These are phyloP conservation scores for Silybum marianum DNA, from an alignment of 129 eudicot species.

Conservation along the genomic window DNA sequence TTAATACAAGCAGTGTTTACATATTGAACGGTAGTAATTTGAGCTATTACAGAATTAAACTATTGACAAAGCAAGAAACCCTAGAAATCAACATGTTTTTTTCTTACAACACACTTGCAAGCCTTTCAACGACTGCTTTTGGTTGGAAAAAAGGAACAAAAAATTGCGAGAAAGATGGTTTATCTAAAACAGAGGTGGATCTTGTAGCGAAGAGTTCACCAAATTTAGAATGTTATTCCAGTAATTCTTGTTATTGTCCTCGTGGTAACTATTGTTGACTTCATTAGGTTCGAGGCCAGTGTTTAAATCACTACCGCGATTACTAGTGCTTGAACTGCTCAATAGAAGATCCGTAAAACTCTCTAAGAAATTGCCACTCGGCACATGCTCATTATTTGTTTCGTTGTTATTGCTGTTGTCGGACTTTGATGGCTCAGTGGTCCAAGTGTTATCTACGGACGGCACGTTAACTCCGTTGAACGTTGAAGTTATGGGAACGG, in stretches of 20 bases:
- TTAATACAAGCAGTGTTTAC: not conserved
- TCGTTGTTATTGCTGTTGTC: not conserved
- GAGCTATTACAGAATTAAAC: slow-evolving; percentile 27
- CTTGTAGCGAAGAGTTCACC: slow-evolving; percentile 70
- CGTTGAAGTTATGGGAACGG: slow-evolving; percentile 7
- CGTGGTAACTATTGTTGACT: slow-evolving; percentile 26
- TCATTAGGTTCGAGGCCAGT: slow-evolving; percentile 25
- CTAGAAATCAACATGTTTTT: slow-evolving; percentile 15
- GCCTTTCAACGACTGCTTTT: slow-evolving; percentile 21
- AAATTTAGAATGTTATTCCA: slow-evolving; percentile 60
- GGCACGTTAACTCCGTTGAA: slow-evolving; percentile 24
- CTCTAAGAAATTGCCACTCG: slow-evolving; percentile 54
- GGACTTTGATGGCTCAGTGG: slow-evolving; percentile 15
- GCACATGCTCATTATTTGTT: slow-evolving; percentile 30
- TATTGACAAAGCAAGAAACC: slow-evolving; percentile 22
- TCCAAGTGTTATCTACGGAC: slow-evolving; percentile 22
- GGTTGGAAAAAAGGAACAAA: slow-evolving; percentile 14
- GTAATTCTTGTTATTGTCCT: slow-evolving; percentile 78
- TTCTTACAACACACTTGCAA: slow-evolving; percentile 35
- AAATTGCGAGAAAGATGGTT: not conserved
- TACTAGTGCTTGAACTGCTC: slow-evolving; percentile 37
- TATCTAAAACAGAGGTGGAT: slow-evolving; percentile 53
- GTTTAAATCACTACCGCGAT: slow-evolving; percentile 40
- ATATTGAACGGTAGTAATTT: not conserved
- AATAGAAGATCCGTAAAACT: slow-evolving; percentile 84